Base-by-base conservation (phyloP, 106 monocot species). In the Acorus calamus region DNA sequence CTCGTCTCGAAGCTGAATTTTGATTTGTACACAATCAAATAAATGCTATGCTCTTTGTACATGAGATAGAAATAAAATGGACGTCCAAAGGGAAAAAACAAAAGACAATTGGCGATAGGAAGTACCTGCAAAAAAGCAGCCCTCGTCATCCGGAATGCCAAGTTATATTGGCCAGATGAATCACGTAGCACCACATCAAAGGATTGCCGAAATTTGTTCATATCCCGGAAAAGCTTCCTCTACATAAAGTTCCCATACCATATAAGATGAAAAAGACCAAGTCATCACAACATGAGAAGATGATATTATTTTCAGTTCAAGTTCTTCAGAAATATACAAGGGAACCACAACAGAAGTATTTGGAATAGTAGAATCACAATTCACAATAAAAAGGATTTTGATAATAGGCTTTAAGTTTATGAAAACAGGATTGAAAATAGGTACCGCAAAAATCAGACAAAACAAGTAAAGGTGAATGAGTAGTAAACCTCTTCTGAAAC, bases 1-100 rank as follows among this genome's bases (percentile, higher is more conserved):
- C 69, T 90, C 90, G 69, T 87, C 90, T 86, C 67, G 79, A 63
- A 96, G 76, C 89, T 94, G 72, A 77, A 66, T 44, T 67, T 47
- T 13, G 3, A 60, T 61, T 48, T 49, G 62, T 62, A 62, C 4
- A 66, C 13, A 80, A 44, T 70, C 53, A 70, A 8, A 52, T 43
- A 44, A 53, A 12, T 11, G 3, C 43, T 42, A 11, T 10, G 11
- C 5, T 11, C 43, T 1, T 3, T 4, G 11, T 4, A 4, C 14
- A 2, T 50, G 14, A 0, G 11, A 10, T 47, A 10, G 14, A n/a
- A 4, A 43, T 14, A 44, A 44, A 42, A 2, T 3, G 28, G 7
- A 7, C n/a, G 8, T 47, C 45, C 5, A 65, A 72, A 49, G 6
- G 52, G 6, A 49, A 59, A 66, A 67, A 41, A 55, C 49, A 46